These are phyloP conservation scores for Cnidoscolus chayamansa DNA, from an alignment of 441 rosid species.

Conservation along the genomic window DNA sequence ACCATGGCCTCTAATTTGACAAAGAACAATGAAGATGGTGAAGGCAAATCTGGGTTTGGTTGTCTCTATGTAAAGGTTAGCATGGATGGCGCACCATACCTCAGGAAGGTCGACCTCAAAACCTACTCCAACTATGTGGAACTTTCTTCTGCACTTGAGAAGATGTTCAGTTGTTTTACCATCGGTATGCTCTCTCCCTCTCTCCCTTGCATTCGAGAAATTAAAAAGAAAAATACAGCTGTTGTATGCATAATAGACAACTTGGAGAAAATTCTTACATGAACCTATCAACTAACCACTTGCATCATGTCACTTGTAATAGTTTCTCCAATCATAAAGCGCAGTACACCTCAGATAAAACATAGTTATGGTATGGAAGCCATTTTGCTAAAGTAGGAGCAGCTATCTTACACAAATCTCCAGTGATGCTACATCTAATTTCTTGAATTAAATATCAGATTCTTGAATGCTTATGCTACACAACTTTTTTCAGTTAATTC, in stretches of 20 bases:
- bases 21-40: conserved; percentile 42
- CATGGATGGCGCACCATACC: conserved; percentile 66
- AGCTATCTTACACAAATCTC: not conserved
- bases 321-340: not conserved
- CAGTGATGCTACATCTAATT: not conserved
- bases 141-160: conserved; percentile 53
- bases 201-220: not conserved
- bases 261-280: too few species aligned
- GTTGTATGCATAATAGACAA: too few species aligned
- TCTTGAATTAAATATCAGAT: too few species aligned
- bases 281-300: not conserved
- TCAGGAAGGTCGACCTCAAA: conserved; percentile 55
- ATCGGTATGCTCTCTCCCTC: conserved; percentile 34
- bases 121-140: conserved; percentile 41
- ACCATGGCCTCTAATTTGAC: conserved; percentile 41
- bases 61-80: conserved; percentile 55
- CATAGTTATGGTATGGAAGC: not conserved
- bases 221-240: too few species aligned
- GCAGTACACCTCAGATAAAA: too few species aligned
- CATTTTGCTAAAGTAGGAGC: not conserved
- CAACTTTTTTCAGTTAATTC: not conserved
- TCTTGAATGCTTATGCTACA: too few species aligned
- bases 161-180: conserved; percentile 58
- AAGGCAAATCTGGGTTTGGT: conserved; percentile 38
- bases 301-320: not conserved